Percentiles rank a stretch among this genome's conserved stretches.
Conservation (phyloP, 2,329 filamentous ascomycete species). For the Curvularia lunata region DNA sequence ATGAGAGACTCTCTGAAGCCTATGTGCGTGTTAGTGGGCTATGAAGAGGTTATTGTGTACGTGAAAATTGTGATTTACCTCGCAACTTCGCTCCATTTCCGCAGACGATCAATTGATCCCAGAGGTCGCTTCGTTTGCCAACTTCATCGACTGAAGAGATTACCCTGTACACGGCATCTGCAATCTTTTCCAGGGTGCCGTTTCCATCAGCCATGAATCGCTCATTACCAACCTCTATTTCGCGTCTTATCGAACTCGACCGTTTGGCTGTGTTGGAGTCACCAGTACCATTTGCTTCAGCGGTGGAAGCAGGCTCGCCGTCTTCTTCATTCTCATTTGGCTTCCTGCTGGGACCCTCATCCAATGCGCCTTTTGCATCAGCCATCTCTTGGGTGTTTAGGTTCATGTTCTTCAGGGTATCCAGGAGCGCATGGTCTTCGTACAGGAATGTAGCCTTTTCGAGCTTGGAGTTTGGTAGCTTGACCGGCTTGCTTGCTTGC, state of each 20-base stretch:
- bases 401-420: slow-evolving; percentile 60
- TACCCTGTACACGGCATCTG: slow-evolving; percentile 80
- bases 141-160: slow-evolving; percentile 84
- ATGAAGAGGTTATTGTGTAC: background rate
- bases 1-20: slow-evolving; percentile 91
- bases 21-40: slow-evolving; percentile 43
- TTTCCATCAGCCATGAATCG: slow-evolving; percentile 70
- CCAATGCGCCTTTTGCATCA: slow-evolving; percentile 60
- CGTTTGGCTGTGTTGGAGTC: slow-evolving; percentile 25
- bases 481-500: slow-evolving; percentile 64
- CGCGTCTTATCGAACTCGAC: slow-evolving; percentile 54
- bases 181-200: slow-evolving; percentile 80
- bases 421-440: slow-evolving; percentile 67
- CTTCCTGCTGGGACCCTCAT: slow-evolving; percentile 53
- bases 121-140: slow-evolving; percentile 82
- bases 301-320: slow-evolving; percentile 31
- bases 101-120: slow-evolving; percentile 91
- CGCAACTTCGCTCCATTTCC: slow-evolving; percentile 79
- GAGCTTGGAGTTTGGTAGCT: slow-evolving; percentile 75
- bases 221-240: slow-evolving; percentile 79
- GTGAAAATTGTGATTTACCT: slow-evolving; percentile 52
- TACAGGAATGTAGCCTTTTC: slow-evolving; percentile 74
- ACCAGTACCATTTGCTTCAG: slow-evolving; percentile 38
- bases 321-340: slow-evolving; percentile 44
- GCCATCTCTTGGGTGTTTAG: slow-evolving; percentile 55